Evolutionary conservation across 2,329 filamentous ascomycete genomes (phyloP).

Genomic region (Exserohilum turcica): DNA sequence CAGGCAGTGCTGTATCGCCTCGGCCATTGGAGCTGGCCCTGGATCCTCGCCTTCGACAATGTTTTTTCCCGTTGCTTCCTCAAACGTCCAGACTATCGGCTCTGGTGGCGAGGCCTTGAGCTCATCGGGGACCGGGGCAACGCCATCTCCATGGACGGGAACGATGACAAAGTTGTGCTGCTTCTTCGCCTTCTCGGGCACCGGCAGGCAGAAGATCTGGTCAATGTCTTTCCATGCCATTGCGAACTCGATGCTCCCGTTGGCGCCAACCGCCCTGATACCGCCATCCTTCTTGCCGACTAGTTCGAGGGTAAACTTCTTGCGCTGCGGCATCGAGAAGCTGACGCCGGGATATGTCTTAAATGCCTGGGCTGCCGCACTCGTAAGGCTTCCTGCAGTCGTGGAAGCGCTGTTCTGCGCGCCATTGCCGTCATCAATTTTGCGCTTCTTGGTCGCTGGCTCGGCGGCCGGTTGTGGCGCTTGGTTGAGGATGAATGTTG

Average conservation of each 20-base stretch:
- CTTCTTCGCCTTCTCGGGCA: conserved; percentile 67
- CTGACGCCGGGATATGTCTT: conserved; percentile 56
- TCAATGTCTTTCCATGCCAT: conserved; percentile 59
- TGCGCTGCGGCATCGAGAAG: conserved; percentile 66
- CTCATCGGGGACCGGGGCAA: conserved; percentile 52
- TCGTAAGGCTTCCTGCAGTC: conserved; percentile 28
- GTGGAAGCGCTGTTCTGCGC: conserved; percentile 23
- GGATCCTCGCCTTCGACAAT: conserved; percentile 52
- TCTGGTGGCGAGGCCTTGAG: conserved; percentile 51
- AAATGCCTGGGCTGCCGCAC: conserved; percentile 34
- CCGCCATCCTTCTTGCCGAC: conserved; percentile 51
- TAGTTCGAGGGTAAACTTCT: conserved; percentile 67
- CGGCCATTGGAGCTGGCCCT: conserved; percentile 52
- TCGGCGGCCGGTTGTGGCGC: conserved; percentile 28
- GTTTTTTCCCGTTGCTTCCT: conserved; percentile 57
- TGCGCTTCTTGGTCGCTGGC: conserved; percentile 48
- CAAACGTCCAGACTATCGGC: conserved; percentile 65
- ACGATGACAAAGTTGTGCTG: conserved; percentile 68
- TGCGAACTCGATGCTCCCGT: conserved; percentile 60
- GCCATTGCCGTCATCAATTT: conserved; percentile 39
- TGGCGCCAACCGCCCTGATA: conserved; percentile 57
- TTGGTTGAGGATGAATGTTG: conserved; percentile 41
- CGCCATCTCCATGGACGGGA: conserved; percentile 57
- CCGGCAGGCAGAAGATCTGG: conserved; percentile 64
- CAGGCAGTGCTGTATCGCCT: conserved; percentile 46